Base-by-base conservation (phyloP, 768 basidiomycete genomes). In the Kwoniella shandongensis region DNA sequence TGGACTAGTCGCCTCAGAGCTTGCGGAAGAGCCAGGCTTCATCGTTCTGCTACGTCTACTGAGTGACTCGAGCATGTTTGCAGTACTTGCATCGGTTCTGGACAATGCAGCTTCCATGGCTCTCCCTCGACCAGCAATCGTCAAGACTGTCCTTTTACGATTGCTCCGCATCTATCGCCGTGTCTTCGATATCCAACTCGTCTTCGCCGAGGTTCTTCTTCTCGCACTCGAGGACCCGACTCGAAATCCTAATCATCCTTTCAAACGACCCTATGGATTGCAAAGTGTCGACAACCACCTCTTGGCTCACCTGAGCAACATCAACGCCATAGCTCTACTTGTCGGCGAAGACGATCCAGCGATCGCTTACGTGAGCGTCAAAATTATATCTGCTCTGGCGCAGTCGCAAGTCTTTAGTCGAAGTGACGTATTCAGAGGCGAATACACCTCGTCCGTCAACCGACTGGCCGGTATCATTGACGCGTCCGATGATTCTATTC, bases 171-270 rank as follows among this genome's bases (percentile, higher is more conserved):
- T 94, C 61, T 81, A 90, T 15, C 83, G 85, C 59, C 86, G 91
- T 1, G 82, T 88, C 0, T 79, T 97, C 55, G 88, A 91, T 61
- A 82, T 91, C 25, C 92, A 98, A 70, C 86, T 88, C 47, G 82
- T 91, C 53, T 96, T 93, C 80, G 80, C 92, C 39, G 91, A 97
- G 52, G 85, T 92, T 22, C 83, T 94, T 46, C 78, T 94, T 2
- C 90, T 91, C 1, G 78, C 87, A 20, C 81, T 93, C 7, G 79
- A 83, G 18, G 86, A 90, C 52, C 66, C 66, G 3, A 50, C 63
- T 22, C 67, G 67, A 10, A 61, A 52, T 30, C 48, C 53, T 25
- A 54, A 80, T 85, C 55, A 83, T 84, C 59, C 83, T 81, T 56
- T 69, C 71, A 52, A 62, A 49, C 30, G 67, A 58, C 56, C 65